phyloP scores from a whole-genome alignment of 2,329 filamentous ascomycete genomes.

The Mycosphaerelloides madeirae region DNA sequence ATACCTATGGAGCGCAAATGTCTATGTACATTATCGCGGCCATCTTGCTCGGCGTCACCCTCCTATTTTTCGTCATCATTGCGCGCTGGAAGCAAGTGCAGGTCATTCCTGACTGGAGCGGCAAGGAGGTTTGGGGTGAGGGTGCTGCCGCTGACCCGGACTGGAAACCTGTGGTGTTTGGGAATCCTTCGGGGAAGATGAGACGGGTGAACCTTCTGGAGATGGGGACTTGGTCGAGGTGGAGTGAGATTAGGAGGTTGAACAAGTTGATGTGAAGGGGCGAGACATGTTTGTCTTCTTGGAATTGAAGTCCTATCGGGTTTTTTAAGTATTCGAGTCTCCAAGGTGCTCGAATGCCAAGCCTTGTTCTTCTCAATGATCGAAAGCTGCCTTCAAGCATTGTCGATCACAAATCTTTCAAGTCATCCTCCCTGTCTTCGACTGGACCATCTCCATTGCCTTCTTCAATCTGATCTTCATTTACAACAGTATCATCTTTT shows the following conservation, averaged over 20 bases:
- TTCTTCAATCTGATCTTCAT: no score
- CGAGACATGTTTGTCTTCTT: no score
- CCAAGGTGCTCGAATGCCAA: no score
- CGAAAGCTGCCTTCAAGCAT: no score
- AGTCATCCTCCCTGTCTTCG: no score
- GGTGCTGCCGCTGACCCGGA: constrained; percentile 50
- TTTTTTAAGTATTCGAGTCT: no score
- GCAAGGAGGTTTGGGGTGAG: constrained; percentile 47
- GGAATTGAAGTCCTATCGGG: no score
- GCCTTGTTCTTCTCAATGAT: no score
- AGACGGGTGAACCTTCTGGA: constrained; percentile 69
- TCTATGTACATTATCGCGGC: constrained; percentile 65
- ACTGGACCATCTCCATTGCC: no score
- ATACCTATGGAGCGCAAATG: constrained; percentile 61
- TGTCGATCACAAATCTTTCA: no score
- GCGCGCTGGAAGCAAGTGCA: constrained; percentile 61
- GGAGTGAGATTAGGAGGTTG: constrained; percentile 62
- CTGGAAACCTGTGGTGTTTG: constrained; percentile 67
- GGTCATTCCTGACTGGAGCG: constrained; percentile 59
- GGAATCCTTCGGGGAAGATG: constrained; percentile 64
- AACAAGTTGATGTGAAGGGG: constrained; percentile 34
- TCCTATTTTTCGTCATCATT: constrained; percentile 59
- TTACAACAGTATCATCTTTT: no score
- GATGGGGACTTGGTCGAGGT: constrained; percentile 62
- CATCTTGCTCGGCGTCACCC: constrained; percentile 60